Evolutionary conservation across 2,329 filamentous ascomycete species (phyloP).

Genomic region (Colletotrichum sp.): DNA sequence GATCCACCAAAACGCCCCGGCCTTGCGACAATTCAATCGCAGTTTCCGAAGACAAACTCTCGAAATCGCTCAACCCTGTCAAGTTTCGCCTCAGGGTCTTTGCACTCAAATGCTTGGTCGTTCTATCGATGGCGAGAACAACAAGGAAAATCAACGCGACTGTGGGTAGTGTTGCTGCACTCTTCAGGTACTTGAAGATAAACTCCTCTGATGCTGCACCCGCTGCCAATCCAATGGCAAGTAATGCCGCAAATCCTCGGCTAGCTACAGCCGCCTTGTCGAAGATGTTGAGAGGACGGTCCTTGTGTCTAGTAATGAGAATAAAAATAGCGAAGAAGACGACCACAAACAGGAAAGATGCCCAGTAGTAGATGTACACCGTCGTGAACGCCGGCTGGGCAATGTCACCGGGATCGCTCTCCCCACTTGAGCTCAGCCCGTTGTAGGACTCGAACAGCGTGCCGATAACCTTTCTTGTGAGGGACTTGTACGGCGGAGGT

Average conservation of each 20-base stretch:
- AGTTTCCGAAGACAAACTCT: background rate
- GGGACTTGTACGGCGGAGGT: background rate
- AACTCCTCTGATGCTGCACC: conserved; percentile 4
- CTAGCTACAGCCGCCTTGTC: conserved; percentile 5
- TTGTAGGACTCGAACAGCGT: conserved; percentile 10
- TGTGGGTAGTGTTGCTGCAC: conserved; percentile 6
- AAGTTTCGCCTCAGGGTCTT: conserved; percentile 9
- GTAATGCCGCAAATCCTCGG: background rate
- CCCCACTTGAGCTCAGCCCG: background rate
- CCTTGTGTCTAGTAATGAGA: conserved; percentile 7
- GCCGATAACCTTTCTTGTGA: conserved; percentile 3
- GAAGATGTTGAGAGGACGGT: conserved; percentile 12
- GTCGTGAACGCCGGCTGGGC: conserved; percentile 9
- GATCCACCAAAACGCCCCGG: background rate
- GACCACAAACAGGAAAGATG: conserved; percentile 7
- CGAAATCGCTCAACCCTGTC: conserved; percentile 1
- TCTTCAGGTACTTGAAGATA: conserved; percentile 7
- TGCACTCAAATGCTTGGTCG: conserved; percentile 12
- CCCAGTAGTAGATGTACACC: conserved; percentile 17
- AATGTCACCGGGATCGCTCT: background rate
- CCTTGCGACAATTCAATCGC: background rate
- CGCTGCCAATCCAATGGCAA: background rate
- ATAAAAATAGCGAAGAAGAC: conserved; percentile 11
- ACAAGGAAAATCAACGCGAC: conserved; percentile 1
- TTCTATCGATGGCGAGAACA: conserved; percentile 8